A percentile compares a stretch with the other conserved stretches of the same genome.
These are phyloP conservation scores for Millerozyma acaciae DNA, from an alignment of 805 yeast genomes.

Conservation along the genomic window DNA sequence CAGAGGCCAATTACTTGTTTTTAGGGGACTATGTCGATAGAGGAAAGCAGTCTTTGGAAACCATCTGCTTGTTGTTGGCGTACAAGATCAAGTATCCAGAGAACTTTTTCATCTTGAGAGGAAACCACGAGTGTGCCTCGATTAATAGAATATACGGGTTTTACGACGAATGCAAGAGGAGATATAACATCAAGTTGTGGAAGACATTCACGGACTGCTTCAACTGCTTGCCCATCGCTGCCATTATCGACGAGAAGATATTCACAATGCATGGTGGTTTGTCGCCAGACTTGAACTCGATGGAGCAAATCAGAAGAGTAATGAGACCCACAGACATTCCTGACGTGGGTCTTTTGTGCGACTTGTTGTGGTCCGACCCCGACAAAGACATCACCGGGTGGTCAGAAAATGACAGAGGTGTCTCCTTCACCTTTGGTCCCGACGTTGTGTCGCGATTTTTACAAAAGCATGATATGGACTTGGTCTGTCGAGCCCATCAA, in stretches of 20 bases:
- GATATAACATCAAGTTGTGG: constrained; percentile 98
- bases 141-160: constrained; percentile 97
- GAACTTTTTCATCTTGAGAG: constrained; percentile 93
- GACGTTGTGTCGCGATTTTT: constrained; percentile 95
- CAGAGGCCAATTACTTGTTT: constrained; percentile 94
- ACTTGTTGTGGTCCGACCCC: constrained; percentile 96
- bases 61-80: constrained; percentile 89
- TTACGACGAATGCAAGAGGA: constrained; percentile 97
- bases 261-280: constrained; percentile 99
- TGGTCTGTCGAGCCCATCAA: constrained; percentile 97
- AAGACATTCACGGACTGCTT: constrained; percentile 98
- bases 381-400: constrained; percentile 98
- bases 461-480: constrained; percentile 96
- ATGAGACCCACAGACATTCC: constrained; percentile 99
- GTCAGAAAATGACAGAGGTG: constrained; percentile 99
- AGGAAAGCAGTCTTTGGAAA: constrained; percentile 96
- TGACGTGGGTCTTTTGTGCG: constrained; percentile 94
- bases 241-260: constrained; percentile 95
- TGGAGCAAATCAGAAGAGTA: constrained; percentile 98
- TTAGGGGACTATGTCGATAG: constrained; percentile 98
- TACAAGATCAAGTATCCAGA: constrained; percentile 98
- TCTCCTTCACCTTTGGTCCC: constrained; percentile 99
- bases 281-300: constrained; percentile 93
- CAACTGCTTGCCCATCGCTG: constrained; percentile 97
- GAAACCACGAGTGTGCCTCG: constrained; percentile 98